Conservation (phyloP, 768 basidiomycete species). For the Phlebiopsis gigantea region DNA sequence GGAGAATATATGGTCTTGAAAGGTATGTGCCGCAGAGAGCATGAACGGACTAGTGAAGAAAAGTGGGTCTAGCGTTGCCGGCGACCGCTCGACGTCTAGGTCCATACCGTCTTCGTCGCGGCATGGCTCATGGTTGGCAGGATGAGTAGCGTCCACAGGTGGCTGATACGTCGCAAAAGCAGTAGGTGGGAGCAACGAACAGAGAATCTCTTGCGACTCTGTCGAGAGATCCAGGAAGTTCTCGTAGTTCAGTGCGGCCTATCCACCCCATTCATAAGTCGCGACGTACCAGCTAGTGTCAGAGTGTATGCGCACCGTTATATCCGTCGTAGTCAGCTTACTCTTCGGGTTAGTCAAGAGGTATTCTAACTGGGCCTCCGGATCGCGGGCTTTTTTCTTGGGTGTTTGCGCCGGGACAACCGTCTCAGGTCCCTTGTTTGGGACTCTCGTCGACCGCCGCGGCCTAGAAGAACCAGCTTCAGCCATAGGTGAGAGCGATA, state of each 20-base stretch:
- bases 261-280: not conserved
- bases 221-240: conserved; percentile 22
- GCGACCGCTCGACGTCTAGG: not conserved
- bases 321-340: conserved; percentile 41
- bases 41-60: conserved; percentile 51
- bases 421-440: conserved; percentile 5
- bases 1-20: conserved; percentile 55
- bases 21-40: conserved; percentile 48
- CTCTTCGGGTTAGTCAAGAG: conserved; percentile 46
- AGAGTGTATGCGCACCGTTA: conserved; percentile 33
- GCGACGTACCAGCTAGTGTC: not conserved
- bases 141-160: conserved; percentile 21
- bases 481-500: no score
- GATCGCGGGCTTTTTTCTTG: conserved; percentile 14
- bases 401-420: not conserved
- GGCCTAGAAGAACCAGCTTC: not conserved
- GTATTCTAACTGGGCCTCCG: conserved; percentile 25
- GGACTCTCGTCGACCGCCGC: conserved; percentile 13
- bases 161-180: conserved; percentile 21
- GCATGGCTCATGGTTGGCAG: conserved; percentile 5
- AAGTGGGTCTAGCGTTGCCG: conserved; percentile 28
- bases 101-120: not conserved
- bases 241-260: conserved; percentile 21
- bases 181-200: conserved; percentile 24
- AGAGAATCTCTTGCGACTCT: conserved; percentile 22